Evolutionary conservation across 106 monocot species (phyloP).

Genomic region (Dioscorea dumetorum): DNA sequence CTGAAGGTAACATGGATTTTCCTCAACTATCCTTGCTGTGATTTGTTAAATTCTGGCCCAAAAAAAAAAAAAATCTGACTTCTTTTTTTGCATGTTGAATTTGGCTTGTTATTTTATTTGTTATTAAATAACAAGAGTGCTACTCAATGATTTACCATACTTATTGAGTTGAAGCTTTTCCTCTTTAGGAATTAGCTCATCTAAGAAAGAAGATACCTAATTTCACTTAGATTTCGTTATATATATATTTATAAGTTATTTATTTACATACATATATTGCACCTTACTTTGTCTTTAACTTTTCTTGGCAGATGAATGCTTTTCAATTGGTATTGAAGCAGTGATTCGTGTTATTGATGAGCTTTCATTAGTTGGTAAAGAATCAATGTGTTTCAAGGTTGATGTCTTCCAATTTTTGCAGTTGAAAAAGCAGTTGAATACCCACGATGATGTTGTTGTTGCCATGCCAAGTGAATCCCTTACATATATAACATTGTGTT

Average conservation of each 20-base stretch:
- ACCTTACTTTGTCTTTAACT: background rate
- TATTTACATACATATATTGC: too few species aligned
- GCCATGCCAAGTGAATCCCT: constrained; percentile 19
- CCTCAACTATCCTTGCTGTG: background rate
- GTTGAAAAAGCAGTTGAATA: constrained; percentile 27
- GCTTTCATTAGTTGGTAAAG: constrained; percentile 30
- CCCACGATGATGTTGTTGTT: constrained; percentile 15
- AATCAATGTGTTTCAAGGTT: constrained; percentile 34
- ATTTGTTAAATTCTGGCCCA: background rate
- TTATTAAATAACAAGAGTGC: too few species aligned
- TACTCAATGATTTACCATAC: too few species aligned
- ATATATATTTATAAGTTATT: too few species aligned
- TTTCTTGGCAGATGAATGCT: constrained; percentile 36
- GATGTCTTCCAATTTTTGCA: constrained; percentile 58
- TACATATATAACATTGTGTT: constrained; percentile 36
- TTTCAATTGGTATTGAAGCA: constrained; percentile 39
- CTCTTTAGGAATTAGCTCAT: too few species aligned
- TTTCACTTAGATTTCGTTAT: too few species aligned
- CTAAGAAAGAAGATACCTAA: too few species aligned
- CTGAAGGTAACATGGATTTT: constrained; percentile 49
- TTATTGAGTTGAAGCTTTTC: too few species aligned
- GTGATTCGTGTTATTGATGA: constrained; percentile 25
- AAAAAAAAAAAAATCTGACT: background rate
- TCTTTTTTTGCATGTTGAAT: background rate
- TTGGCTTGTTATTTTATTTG: too few species aligned